Evolutionary conservation across 208 protist genomes (phyloP), one percentile per base, ranked within the genome.

Genomic region (Tritrichomonas foetus): DNA sequence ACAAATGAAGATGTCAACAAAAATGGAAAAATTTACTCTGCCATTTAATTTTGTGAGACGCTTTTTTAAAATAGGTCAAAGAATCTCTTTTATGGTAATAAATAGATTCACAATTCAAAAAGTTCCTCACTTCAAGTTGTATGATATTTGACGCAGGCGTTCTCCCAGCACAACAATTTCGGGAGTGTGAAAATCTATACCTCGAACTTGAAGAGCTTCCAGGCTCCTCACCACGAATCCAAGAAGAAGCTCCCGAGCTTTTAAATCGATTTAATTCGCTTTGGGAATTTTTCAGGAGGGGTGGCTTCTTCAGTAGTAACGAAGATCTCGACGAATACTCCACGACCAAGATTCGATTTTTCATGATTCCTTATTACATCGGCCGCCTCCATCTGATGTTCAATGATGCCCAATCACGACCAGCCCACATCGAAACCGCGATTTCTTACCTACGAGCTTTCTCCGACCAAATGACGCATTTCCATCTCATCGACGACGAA

Each of bases 281-380:
- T 39, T 89, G 78, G 78, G 78, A 89, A 53, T 47, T 53, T 57
- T 89, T 89, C 41, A 13, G 78, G 1, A 49, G 20, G 22, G 78
- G 78, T 8, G 3, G 53, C 9, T 84, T 84, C 22, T 84, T 39
- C 44, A 47, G n/a, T n/a, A 11, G 16, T 25, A 84, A 84, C n/a
- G 74, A 84, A 84, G 74, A 84, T 47, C 44, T 84, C 2, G 74
- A 84, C 33, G 74, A 84, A 53, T 84, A 84, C n/a, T 84, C 74
- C 8, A 89, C 44, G 16, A 36, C 14, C 2, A 89, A 20, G 57
- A 16, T 89, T 3, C 0, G 78, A 61, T 89, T 89, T 39, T 89
- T 89, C 47, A 20, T 89, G 5, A 89, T 89, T 39, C 78, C 78
- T 27, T 89, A 53, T n/a, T 89, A 55, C 27, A 89, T 89, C 30